Base-by-base conservation (phyloP, 192 early-diverging fungal genomes). In the Gryganskiella cystojenkinii region DNA sequence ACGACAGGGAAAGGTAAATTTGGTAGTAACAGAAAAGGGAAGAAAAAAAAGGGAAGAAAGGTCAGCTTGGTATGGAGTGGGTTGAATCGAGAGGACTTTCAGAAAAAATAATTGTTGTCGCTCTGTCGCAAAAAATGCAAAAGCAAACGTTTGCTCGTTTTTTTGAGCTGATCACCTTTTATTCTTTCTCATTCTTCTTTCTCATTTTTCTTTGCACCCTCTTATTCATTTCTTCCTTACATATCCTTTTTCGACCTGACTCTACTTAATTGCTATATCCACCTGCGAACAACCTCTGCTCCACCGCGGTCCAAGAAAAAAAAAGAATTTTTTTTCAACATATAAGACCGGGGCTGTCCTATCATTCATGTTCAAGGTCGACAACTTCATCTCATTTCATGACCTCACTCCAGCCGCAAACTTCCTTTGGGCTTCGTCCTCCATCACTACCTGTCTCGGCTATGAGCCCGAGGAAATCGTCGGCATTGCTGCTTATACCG, bases 311-410 rank as follows among this genome's bases (percentile, higher is more conserved):
- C 54, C 17, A n/a, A 50, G 10, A 45, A 22, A 5, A 63, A 47
- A 30, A 13, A 49, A 50, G 22, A 13, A 4, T 34, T 14, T 17
- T 11, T 28, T 3, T 14, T 0, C 50, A 28, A 22, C 50, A 52
- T 1, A 22, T 28, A 22, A 0, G 3, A 52, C 25, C 13, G 24
- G 11, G 19, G 19, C 20, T 13, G 34, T 25, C 61, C 31, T 50
- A 31, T 3, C 17, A 20, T 30, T 20, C 19, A 71, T 71, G 68
- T 71, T 71, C 46, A n/a, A 60, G 35, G 64, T 63, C 53, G 72
- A 78, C 52, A 85, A 76, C 69, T 85, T 67, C 56, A 83, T 85
- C 44, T 60, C 75, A 15, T 83, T 85, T 30, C 84, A 83, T 64
- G 85, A 87, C 49, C 70, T 81, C 42, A 67, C 85, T 0, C 69